These are phyloP conservation scores for Trapa incisa DNA, from an alignment of 345 rosid genomes.

Conservation along the genomic window DNA sequence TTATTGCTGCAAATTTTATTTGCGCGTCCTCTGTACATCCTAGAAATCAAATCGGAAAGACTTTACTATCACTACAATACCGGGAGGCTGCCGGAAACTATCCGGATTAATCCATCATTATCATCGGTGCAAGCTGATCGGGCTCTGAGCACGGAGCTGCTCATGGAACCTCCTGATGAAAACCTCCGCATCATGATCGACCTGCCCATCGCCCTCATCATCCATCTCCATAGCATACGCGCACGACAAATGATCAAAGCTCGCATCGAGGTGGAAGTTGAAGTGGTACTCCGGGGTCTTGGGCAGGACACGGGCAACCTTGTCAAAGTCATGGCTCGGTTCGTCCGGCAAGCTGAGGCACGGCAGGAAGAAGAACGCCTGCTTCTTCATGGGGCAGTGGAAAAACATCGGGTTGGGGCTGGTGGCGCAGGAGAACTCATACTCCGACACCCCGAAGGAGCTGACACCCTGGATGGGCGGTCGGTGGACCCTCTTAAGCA, in stretches of 20 bases:
- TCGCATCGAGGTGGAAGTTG: not conserved
- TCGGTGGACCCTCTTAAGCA: not conserved
- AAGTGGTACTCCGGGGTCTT: conserved; percentile 5
- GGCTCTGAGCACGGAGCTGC: conserved; percentile 2
- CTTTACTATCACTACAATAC: not conserved
- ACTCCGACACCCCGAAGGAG: not conserved
- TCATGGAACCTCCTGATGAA: conserved; percentile 10
- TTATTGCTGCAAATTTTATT: not conserved
- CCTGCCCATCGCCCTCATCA: conserved; percentile 1
- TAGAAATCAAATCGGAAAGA: not conserved
- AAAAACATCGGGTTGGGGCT: not conserved
- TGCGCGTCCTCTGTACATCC: not conserved
- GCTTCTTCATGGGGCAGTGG: conserved; percentile 6
- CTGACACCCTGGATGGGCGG: not conserved
- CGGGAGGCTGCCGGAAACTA: not conserved
- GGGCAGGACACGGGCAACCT: not conserved
- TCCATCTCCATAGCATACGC: conserved; percentile 1
- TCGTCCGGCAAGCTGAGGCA: conserved; percentile 1
- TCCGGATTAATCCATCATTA: not conserved
- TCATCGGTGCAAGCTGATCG: not conserved
- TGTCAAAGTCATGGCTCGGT: not conserved
- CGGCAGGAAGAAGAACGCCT: not conserved
- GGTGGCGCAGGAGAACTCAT: conserved; percentile 11
- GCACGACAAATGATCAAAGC: not conserved
- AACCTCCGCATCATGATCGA: conserved; percentile 11